These are phyloP conservation scores for Crithidia thermophila DNA, from an alignment of 208 protist species.

Conservation along the genomic window DNA sequence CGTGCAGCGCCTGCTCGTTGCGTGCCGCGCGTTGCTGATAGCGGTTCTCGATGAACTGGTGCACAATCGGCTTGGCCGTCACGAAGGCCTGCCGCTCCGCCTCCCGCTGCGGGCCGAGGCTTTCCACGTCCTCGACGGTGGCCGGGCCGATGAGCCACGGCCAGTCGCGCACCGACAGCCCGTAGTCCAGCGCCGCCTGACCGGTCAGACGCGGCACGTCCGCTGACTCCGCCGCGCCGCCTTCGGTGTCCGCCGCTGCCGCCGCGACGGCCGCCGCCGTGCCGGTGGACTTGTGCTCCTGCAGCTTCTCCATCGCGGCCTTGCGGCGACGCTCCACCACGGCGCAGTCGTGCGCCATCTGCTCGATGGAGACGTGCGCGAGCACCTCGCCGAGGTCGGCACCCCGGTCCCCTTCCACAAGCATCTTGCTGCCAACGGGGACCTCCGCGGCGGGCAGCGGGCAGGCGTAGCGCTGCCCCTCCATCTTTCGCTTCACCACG, in stretches of 20 bases:
- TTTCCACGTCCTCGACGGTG: slow-evolving; percentile 30
- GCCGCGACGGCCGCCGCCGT: neutral
- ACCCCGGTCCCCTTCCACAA: slow-evolving; percentile 76
- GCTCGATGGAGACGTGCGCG: slow-evolving; percentile 32
- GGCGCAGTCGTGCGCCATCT: slow-evolving; percentile 48
- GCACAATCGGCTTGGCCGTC: slow-evolving; percentile 38
- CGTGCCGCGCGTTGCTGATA: slow-evolving; percentile 34
- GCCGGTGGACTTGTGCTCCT: slow-evolving; percentile 5
- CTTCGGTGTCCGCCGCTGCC: slow-evolving; percentile 2
- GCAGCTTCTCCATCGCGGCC: slow-evolving; percentile 19
- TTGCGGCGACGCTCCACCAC: slow-evolving; percentile 32
- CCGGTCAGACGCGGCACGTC: slow-evolving; percentile 23
- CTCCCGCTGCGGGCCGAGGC: slow-evolving; percentile 25
- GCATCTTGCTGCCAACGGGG: slow-evolving; percentile 42
- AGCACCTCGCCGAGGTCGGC: slow-evolving; percentile 58
- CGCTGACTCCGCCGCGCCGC: neutral
- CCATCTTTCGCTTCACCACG: slow-evolving; percentile 62
- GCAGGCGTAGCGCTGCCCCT: slow-evolving; percentile 55
- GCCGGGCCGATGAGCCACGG: slow-evolving; percentile 44
- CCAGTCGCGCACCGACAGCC: slow-evolving; percentile 38
- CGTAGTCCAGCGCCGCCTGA: slow-evolving; percentile 23
- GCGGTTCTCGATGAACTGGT: slow-evolving; percentile 42
- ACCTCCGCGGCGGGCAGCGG: slow-evolving; percentile 14
- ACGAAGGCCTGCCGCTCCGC: slow-evolving; percentile 33
- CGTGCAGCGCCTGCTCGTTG: slow-evolving; percentile 16